Conservation (phyloP, 495 filamentous ascomycete genomes). For the Aspergillus steynii region DNA sequence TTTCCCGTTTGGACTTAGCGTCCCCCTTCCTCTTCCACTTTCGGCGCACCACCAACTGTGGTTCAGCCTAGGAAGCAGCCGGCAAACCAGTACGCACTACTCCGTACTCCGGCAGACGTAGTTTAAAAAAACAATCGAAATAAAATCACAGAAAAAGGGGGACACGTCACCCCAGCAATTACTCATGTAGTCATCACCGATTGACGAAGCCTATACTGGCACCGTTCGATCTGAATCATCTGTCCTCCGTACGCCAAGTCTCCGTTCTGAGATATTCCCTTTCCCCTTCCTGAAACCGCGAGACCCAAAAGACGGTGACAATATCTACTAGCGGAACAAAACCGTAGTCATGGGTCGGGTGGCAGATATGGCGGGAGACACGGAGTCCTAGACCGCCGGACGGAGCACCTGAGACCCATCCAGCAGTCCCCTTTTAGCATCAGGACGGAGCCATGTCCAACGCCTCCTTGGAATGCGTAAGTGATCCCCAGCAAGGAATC, state of each 20-base stretch:
- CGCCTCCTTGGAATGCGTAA: too few relatives aligned
- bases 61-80: not conserved
- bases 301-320: conserved; percentile 8
- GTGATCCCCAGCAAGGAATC: too few relatives aligned
- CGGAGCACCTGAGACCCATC: not conserved
- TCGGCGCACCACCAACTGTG: not conserved
- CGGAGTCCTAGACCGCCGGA: not conserved
- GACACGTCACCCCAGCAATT: conserved; percentile 13
- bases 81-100: not conserved
- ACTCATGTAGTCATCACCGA: not conserved
- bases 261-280: not conserved
- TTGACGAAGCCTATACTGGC: too few relatives aligned
- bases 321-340: conserved; percentile 1
- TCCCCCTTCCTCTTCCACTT: not conserved
- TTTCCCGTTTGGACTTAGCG: conserved; percentile 7
- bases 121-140: not conserved
- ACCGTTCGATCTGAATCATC: not conserved
- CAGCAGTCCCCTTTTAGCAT: too few relatives aligned
- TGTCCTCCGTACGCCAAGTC: not conserved
- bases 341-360: not conserved
- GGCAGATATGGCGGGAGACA: conserved; percentile 2
- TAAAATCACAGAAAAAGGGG: conserved; percentile 8
- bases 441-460: too few relatives aligned
- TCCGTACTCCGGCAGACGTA: not conserved
- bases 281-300: not conserved